Base-by-base conservation (phyloP, 2,329 filamentous ascomycete species). In the Colletotrichum plurivorum region DNA sequence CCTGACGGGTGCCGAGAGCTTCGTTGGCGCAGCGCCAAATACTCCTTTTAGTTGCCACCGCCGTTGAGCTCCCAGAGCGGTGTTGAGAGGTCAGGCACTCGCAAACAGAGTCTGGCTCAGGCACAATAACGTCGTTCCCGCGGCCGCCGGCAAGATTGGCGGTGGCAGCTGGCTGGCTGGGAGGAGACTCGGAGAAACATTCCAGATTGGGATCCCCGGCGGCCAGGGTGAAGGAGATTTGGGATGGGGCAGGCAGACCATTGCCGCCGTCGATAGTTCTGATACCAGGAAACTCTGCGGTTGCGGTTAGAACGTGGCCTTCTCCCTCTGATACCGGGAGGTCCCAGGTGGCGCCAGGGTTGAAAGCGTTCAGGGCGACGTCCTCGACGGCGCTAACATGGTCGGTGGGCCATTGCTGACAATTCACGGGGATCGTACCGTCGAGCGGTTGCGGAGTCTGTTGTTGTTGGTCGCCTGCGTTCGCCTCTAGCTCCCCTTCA, bases 11-110 rank as follows among this genome's bases (percentile, higher is more conserved):
- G 2, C 65, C 63, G 12, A 78, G 48, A 1, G 54, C 65, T 13
- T 73, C 70, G 27, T 75, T 76, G 10, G 74, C 73, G 8, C 56
- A 51, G 4, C 74, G 65, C 74, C 75, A 78, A 6, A 63, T 72
- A 36, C 73, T 76, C 25, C 39, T 45, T 1, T 52, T 57, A 2
- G 12, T 5, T 13, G 18, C 2, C 5, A 48, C 15, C 25, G 8
- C 41, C 20, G 10, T 10, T 10, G 20, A 54, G 13, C 46, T 49
- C 16, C 18, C 12, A 3, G 43, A 39, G 22, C 49, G 16, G 16
- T 66, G n/a, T n/a, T 8, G 48, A 8, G 48, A 46, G 15, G 27
- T 41, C 13, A 51, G 16, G 36, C 54, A 55, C 20, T 66, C 27
- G 20, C 61, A 68, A 12, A 16, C 39, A 13, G 48, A n/a, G n/a